phyloP scores from a whole-genome alignment of 352 stramenopile genomes.

The Thalassiosira mediterranea region DNA sequence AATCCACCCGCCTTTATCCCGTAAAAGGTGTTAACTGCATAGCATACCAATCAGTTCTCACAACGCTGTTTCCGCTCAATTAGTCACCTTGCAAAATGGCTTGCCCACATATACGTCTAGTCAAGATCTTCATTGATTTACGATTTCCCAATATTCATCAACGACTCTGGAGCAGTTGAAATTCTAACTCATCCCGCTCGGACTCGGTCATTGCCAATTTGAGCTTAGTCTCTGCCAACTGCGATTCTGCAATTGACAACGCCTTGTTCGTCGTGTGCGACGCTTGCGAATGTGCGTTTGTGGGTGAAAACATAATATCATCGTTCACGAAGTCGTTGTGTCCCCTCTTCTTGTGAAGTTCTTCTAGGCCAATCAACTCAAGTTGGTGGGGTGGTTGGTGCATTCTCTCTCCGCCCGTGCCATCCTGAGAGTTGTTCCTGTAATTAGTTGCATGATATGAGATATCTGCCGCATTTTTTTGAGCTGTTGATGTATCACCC shows the following conservation, averaged over 20 bases:
- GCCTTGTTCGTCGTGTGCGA: conserved; percentile 15
- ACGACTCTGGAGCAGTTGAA: conserved; percentile 46
- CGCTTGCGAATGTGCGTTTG: conserved; percentile 14
- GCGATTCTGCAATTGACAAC: conserved; percentile 30
- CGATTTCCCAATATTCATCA: too few species aligned
- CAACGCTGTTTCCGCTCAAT: too few species aligned
- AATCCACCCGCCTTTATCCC: too few species aligned
- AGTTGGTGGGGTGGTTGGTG: conserved; percentile 8
- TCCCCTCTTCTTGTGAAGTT: conserved; percentile 16
- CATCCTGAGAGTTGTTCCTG: conserved; percentile 1
- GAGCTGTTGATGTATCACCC: too few species aligned
- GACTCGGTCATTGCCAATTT: conserved; percentile 44
- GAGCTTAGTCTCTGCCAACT: conserved; percentile 40
- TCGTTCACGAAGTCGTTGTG: conserved; percentile 12
- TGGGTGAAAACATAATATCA: conserved; percentile 16
- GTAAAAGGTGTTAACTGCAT: too few species aligned
- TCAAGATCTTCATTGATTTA: too few species aligned
- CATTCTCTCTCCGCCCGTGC: conserved; percentile 2
- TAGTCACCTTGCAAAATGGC: too few species aligned
- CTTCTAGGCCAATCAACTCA: conserved; percentile 44
- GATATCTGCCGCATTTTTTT: too few species aligned
- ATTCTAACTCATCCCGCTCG: conserved; percentile 55
- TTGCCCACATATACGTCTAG: too few species aligned
- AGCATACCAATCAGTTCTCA: too few species aligned
- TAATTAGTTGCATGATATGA: too few species aligned